Evolutionary conservation across 257 asterid species (phyloP).

Genomic region (Jasminum sambac): DNA sequence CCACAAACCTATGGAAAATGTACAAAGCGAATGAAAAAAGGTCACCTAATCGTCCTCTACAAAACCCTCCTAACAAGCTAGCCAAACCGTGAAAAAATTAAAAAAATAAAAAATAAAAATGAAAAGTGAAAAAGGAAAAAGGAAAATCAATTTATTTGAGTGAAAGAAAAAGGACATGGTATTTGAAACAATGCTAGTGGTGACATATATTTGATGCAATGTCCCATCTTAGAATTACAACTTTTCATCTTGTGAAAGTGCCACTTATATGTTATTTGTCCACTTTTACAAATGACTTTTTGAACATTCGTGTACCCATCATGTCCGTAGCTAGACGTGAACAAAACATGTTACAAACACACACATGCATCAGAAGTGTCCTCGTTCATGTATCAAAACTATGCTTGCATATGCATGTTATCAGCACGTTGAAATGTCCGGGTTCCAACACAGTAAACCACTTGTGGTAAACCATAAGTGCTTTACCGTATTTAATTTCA

Average conservation of each 20-base stretch:
- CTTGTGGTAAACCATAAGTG: no score
- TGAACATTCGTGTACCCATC: not conserved
- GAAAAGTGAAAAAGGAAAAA: no score
- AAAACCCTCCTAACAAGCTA: conserved; percentile 10
- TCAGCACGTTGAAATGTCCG: no score
- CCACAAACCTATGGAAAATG: conserved; percentile 7
- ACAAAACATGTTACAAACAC: not conserved
- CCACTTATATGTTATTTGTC: conserved; percentile 26
- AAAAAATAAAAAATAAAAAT: no score
- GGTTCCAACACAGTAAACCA: no score
- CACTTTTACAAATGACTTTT: conserved; percentile 17
- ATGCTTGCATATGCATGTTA: no score
- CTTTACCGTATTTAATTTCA: no score
- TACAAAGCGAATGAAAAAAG: conserved; percentile 11
- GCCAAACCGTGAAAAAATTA: no score
- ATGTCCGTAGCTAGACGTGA: not conserved
- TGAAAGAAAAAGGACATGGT: conserved; percentile 5
- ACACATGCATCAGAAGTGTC: no score
- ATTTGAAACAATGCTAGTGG: conserved; percentile 21
- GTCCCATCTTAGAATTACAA: conserved; percentile 33
- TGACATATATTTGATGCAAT: conserved; percentile 33
- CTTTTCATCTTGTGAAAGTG: conserved; percentile 28
- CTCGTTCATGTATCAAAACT: no score
- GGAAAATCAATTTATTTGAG: not conserved
- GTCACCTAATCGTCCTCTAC: conserved; percentile 2